Conservation (phyloP, 345 rosid genomes). For the Odontarrhena argentea region DNA sequence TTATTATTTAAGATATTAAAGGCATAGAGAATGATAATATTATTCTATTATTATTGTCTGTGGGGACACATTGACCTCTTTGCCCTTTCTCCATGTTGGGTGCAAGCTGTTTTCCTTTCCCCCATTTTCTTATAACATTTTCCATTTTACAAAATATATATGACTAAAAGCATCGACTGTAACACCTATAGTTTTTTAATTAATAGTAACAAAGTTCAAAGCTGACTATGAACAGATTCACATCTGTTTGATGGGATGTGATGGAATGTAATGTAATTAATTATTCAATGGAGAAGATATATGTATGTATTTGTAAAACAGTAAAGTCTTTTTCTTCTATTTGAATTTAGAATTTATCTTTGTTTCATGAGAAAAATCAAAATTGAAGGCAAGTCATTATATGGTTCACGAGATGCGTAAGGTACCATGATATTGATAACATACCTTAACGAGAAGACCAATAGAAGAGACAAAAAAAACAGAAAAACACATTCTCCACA, state of each 20-base stretch:
- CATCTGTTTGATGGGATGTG: slow-evolving; percentile 23
- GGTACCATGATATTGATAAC: slow-evolving; percentile 41
- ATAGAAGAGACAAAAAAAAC: slow-evolving; percentile 43
- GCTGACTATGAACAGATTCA: slow-evolving; percentile 27
- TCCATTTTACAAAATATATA: neutral
- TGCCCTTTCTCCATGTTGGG: slow-evolving; percentile 47
- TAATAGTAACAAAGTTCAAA: slow-evolving; percentile 5
- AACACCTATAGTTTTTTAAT: neutral
- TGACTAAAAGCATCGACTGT: slow-evolving; percentile 26
- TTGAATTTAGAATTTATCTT: slow-evolving; percentile 30
- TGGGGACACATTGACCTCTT: slow-evolving; percentile 52
- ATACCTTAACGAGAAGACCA: slow-evolving; percentile 38
- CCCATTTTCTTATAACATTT: neutral
- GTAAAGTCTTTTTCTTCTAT: slow-evolving; percentile 21
- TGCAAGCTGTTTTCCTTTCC: slow-evolving; percentile 67
- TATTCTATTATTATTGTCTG: slow-evolving; percentile 68
- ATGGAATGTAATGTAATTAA: slow-evolving; percentile 6
- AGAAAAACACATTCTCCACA: slow-evolving; percentile 39
- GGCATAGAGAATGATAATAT: slow-evolving; percentile 45
- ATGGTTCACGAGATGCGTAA: slow-evolving; percentile 46
- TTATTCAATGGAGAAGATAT: slow-evolving; percentile 16
- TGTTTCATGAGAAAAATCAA: neutral
- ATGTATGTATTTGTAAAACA: slow-evolving; percentile 30
- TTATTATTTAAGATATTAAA: slow-evolving; percentile 26
- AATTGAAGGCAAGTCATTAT: slow-evolving; percentile 38